Base-by-base conservation (phyloP, 768 basidiomycete species). In the Hypholoma sublateritium region DNA sequence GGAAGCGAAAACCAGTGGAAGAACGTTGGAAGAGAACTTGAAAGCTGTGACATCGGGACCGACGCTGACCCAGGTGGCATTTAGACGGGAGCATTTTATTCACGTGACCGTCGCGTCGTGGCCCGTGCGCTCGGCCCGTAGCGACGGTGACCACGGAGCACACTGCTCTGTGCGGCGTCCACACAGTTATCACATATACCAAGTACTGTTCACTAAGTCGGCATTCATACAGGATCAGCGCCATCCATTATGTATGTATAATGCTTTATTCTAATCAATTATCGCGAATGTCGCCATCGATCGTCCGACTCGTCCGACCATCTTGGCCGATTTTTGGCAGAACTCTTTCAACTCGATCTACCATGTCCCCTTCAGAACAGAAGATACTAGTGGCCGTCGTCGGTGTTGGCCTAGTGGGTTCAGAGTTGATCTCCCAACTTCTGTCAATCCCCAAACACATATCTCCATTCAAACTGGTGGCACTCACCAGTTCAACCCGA, bases 401-500 rank as follows among this genome's bases (percentile, higher is more conserved):
- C 54, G 97, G 97, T 56, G 83, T 93, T 32, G 97, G 97, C 3
- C 89, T 96, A 51, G 97, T 99, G 22, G 97, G 97, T 25, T 79
- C 84, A 39, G 92, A 93, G 67, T 84, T 98, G 65, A 79, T 98
- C 70, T 72, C 80, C 41, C 97, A 98, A 72, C 80, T 98, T 21
- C 78, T 85, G 47, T 76, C 86, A 12, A 80, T 87, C 35, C 85
- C 89, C 2, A 58, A 76, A n/a, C 75, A 83, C 34, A 62, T 65
- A 64, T 74, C 76, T 24, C 81, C 79, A 8, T 86, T 91, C 77
- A 78, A 74, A 48, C 76, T 94, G 65, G 77, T 89, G 65, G 84
- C 87, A 16, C 76, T 92, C 55, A 79, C 87, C 45, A 87, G 88
- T 21, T 88, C 89, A 42, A 86, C 78, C 46, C 74, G 80, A 43